Evolutionary conservation across 176 grass and related monocot species (phyloP).

Genomic region (Carex myosuroides): DNA sequence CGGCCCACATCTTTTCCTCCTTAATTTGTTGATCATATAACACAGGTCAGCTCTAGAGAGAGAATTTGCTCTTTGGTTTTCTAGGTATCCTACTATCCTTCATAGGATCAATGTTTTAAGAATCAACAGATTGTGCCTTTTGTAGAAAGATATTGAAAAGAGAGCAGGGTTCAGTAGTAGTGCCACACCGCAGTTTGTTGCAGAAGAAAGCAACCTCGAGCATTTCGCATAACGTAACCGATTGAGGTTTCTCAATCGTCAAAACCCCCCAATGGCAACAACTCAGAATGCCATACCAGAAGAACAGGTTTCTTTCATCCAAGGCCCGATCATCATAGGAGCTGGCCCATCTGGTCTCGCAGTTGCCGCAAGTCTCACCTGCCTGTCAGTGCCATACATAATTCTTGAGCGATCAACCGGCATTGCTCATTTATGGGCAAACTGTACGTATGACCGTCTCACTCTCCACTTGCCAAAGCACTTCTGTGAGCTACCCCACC

Average conservation of each 20-base stretch:
- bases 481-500: constrained; percentile 79
- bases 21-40: background rate
- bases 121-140: background rate
- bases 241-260: background rate
- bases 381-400: constrained; percentile 41
- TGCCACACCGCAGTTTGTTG: constrained; percentile 1
- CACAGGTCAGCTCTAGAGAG: background rate
- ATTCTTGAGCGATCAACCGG: constrained; percentile 73
- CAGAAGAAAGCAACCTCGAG: constrained; percentile 3
- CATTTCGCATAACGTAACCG: constrained; percentile 2
- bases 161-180: background rate
- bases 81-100: background rate
- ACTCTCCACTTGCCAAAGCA: constrained; percentile 80
- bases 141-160: background rate
- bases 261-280: constrained; percentile 16
- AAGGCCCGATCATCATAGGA: constrained; percentile 84
- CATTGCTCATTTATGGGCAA: constrained; percentile 77
- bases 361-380: constrained; percentile 68
- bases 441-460: constrained; percentile 82
- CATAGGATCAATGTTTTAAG: background rate
- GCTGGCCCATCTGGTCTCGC: constrained; percentile 82
- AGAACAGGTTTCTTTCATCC: constrained; percentile 14
- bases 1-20: background rate
- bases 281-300: background rate
- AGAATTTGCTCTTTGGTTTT: background rate